Conservation (phyloP, 2,329 filamentous ascomycete species). For the Calonectria pseudoturangicola region DNA sequence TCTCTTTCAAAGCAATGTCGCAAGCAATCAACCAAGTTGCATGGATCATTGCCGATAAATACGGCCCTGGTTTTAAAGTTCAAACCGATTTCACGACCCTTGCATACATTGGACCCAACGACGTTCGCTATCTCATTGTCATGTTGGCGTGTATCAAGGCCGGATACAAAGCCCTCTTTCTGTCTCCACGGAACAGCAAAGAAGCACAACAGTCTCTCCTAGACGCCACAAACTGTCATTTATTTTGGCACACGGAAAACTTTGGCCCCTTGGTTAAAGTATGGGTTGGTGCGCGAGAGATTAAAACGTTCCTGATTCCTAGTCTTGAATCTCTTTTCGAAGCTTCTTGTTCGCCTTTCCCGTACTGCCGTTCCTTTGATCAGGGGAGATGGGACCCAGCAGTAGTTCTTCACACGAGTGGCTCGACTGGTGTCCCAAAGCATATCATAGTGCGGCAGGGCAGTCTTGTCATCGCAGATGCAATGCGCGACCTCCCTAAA, state of each 20-base stretch:
- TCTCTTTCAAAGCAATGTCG: conserved; percentile 5
- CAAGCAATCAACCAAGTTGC: conserved; percentile 20
- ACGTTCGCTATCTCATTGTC: conserved; percentile 61
- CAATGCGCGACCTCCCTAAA: conserved; percentile 25
- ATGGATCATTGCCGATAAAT: background rate
- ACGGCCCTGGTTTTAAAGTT: background rate
- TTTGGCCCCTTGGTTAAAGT: background rate
- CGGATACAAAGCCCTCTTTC: conserved; percentile 61
- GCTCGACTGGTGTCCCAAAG: conserved; percentile 60
- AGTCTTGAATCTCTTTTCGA: background rate
- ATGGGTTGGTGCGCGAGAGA: conserved; percentile 24
- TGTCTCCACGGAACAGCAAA: conserved; percentile 57
- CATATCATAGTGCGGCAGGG: conserved; percentile 47
- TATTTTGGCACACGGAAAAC: conserved; percentile 30
- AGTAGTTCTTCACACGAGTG: conserved; percentile 60
- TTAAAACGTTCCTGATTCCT: conserved; percentile 48
- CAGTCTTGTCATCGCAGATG: conserved; percentile 44
- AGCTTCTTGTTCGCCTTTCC: conserved; percentile 48
- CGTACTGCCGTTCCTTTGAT: conserved; percentile 55
- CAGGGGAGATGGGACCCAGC: conserved; percentile 56
- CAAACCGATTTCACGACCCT: conserved; percentile 49
- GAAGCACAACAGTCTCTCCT: conserved; percentile 55
- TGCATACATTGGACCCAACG: conserved; percentile 59
- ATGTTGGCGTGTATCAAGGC: conserved; percentile 64
- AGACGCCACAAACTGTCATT: conserved; percentile 50